These are phyloP conservation scores for Podospora conica DNA, from an alignment of 495 filamentous ascomycete genomes.

Conservation along the genomic window DNA sequence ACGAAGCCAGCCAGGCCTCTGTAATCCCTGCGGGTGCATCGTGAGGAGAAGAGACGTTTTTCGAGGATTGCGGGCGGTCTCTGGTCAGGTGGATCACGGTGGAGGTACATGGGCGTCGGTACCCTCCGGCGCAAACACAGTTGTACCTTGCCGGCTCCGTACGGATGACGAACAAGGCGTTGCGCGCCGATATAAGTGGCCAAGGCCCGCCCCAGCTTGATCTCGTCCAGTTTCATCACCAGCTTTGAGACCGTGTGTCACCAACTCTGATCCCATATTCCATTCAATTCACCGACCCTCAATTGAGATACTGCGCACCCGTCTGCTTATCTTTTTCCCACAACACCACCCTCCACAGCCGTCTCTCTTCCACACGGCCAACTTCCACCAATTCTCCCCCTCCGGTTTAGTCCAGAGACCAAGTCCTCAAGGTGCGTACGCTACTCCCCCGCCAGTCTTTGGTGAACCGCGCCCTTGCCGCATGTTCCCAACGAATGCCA, in stretches of 20 bases:
- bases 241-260: constrained; percentile 11
- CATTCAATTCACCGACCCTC: constrained; percentile 7
- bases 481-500: too few species aligned
- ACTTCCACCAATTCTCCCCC: neutral
- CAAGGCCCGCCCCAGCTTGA: constrained; percentile 16
- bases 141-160: neutral
- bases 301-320: constrained; percentile 10
- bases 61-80: neutral
- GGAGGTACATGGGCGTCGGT: neutral
- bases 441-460: neutral
- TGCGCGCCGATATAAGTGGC: constrained; percentile 26
- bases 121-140: constrained; percentile 1
- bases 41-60: neutral
- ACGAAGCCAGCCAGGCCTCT: constrained; percentile 11
- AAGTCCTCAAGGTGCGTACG: neutral
- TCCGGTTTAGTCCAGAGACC: neutral
- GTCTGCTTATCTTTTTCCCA: neutral
- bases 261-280: constrained; percentile 4
- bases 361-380: neutral
- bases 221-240: constrained; percentile 23
- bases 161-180: constrained; percentile 19
- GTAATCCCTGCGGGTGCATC: neutral
- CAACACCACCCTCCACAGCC: neutral
- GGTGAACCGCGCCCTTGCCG: neutral
- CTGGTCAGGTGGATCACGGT: neutral